Conservation (phyloP, 768 basidiomycete genomes). For the Boletus edulis region DNA sequence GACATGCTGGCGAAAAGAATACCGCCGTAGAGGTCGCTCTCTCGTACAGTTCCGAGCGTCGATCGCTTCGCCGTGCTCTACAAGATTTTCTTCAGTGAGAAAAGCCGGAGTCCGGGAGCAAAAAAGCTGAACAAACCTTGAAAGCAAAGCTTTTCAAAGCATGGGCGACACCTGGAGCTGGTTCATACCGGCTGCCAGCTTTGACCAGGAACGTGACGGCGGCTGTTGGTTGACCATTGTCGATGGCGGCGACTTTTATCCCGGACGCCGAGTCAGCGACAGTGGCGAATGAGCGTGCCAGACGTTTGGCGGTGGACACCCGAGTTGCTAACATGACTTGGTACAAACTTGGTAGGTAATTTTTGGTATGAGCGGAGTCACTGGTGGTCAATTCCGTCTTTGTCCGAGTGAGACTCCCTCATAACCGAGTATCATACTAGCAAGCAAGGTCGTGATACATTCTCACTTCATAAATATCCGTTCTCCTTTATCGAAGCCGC, state of each 20-base stretch:
- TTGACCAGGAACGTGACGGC: slow-evolving; percentile 89
- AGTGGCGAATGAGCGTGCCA: slow-evolving; percentile 77
- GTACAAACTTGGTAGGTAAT: slow-evolving; percentile 37
- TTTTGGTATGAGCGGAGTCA: slow-evolving; percentile 17
- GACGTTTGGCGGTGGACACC: slow-evolving; percentile 56
- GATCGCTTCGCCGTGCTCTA: slow-evolving; percentile 87
- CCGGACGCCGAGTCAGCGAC: slow-evolving; percentile 70
- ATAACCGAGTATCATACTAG: no score
- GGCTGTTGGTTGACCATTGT: slow-evolving; percentile 80
- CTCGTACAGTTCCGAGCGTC: slow-evolving; percentile 85
- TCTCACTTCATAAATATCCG: no score
- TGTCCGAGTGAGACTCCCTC: slow-evolving; percentile 4
- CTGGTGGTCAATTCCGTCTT: slow-evolving; percentile 26
- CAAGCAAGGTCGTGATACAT: no score
- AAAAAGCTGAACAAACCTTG: slow-evolving; percentile 63
- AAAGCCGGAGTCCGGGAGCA: neutral
- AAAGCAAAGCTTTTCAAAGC: slow-evolving; percentile 97
- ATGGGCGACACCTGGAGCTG: slow-evolving; percentile 88
- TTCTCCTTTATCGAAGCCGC: no score
- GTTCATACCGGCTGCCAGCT: slow-evolving; percentile 88
- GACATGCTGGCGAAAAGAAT: slow-evolving; percentile 80
- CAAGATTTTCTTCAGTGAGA: neutral
- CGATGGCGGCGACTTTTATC: slow-evolving; percentile 82
- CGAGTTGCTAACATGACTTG: slow-evolving; percentile 53
- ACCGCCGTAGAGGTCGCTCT: slow-evolving; percentile 92